Percentiles rank a stretch among this genome's conserved stretches.
Evolutionary conservation across 331 rosid species (phyloP).

Genomic region (Rosa hybrid): DNA sequence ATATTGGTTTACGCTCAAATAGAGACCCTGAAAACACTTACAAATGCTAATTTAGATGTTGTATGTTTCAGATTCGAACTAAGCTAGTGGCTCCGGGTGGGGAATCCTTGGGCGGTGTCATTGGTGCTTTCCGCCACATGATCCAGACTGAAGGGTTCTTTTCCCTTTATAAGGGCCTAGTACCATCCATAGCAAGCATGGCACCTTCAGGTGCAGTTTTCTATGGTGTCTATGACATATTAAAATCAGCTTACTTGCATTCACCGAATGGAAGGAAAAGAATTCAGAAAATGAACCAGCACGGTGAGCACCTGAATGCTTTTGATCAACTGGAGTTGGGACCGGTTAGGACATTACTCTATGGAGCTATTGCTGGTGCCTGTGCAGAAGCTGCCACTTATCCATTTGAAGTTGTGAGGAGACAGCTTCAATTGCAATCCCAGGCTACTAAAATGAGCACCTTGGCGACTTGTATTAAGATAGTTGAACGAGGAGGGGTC

Average conservation of each 20-base stretch:
- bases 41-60: conserved; percentile 14
- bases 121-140: conserved; percentile 85
- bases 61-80: conserved; percentile 75
- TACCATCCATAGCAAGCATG: conserved; percentile 91
- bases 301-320: conserved; percentile 68
- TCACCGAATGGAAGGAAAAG: conserved; percentile 90
- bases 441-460: conserved; percentile 78
- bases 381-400: conserved; percentile 96
- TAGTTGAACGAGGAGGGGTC: conserved; percentile 86
- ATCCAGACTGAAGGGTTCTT: conserved; percentile 89
- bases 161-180: conserved; percentile 93
- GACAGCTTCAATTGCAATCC: conserved; percentile 87
- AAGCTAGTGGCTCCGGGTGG: conserved; percentile 96
- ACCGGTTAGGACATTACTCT: conserved; percentile 70
- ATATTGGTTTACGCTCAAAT: neutral
- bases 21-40: conserved; percentile 8
- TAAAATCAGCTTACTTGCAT: conserved; percentile 79
- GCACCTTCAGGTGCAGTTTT: conserved; percentile 98
- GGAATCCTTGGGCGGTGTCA: conserved; percentile 87
- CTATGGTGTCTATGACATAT: conserved; percentile 88
- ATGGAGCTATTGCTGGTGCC: conserved; percentile 97
- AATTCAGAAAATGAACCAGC: conserved; percentile 63
- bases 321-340: conserved; percentile 94
- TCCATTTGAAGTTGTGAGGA: conserved; percentile 93
- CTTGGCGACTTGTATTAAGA: conserved; percentile 65